Base-by-base conservation (phyloP, 805 yeast species). In the Maudiozyma bulderi region DNA sequence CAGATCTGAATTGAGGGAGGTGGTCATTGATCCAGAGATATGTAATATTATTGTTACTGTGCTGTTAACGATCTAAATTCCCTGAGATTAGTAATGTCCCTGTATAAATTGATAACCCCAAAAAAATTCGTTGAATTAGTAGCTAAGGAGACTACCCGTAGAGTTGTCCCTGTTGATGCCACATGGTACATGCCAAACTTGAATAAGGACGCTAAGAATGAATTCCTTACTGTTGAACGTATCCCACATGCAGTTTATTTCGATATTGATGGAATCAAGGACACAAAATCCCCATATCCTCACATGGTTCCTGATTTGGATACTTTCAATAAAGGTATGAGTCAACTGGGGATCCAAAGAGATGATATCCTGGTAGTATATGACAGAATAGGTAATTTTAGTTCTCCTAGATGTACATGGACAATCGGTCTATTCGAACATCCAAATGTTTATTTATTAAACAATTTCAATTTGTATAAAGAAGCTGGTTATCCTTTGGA, bases 381-480 rank as follows among this genome's bases (percentile, higher is more conserved):
- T 64, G 99, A 93, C 66, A 81, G 81, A 54, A 75, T 76, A 45
- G 95, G 95, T 2, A 81, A 85, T 53, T 88, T 91, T 64, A 82
- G 95, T 40, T 80, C 90, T 2, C 96, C 97, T 38, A 75, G 99
- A 55, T 95, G 86, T 14, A 90, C 89, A 0, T 93, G 97, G 96
- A 87, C 90, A 56, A 75, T 93, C 58, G 75, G 81, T 37, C 71
- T 84, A 0, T 87, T 85, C 64, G 91, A 91, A 7, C 97, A 90
- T 64, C 68, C 78, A 45, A 67, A 78, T 35, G 84, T 89, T 28
- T 75, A 72, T 53, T 60, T 91, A 44, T 73, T 91, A 53, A 84
- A 93, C 68, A 85, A 85, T 53, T 91, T 71, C 56, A 75, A 70
- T 11, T 59, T 58, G 26, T 86, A 83, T 63, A 70, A 75, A 52